These are phyloP conservation scores for Irpex sp. DNA, from an alignment of 1,284 basidiomycete genomes.

Conservation along the genomic window DNA sequence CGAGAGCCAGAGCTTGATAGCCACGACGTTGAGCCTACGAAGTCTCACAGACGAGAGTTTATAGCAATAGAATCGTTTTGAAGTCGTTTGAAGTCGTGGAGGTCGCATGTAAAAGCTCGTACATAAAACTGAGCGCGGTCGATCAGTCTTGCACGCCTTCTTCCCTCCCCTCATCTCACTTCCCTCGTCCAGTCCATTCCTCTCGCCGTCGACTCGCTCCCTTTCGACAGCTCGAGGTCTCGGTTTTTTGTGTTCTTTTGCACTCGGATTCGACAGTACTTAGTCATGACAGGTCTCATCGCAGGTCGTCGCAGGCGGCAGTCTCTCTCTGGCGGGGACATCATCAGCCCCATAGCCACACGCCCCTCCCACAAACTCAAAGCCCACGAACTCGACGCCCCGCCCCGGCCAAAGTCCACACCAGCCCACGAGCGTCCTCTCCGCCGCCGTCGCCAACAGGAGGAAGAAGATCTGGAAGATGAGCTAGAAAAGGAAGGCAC, in stretches of 20 bases:
- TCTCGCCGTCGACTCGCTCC: not conserved
- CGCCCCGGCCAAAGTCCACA: conserved; percentile 34
- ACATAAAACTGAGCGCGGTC: no score
- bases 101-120: no score
- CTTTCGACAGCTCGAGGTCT: not conserved
- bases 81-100: no score
- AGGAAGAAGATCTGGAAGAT: conserved; percentile 16
- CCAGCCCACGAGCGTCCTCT: conserved; percentile 28
- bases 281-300: not conserved
- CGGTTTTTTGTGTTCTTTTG: conserved; percentile 1
- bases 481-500: conserved; percentile 18
- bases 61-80: no score
- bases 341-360: conserved; percentile 23
- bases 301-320: conserved; percentile 28
- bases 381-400: conserved; percentile 18
- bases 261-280: no score
- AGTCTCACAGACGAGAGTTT: no score
- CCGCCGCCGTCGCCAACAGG: conserved; percentile 22
- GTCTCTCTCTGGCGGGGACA: conserved; percentile 29
- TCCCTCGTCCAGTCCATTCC: no score
- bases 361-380: conserved; percentile 15
- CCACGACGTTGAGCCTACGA: no score
- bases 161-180: no score
- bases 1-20: no score
- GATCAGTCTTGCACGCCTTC: no score